A percentile compares a stretch with the other conserved stretches of the same genome.
These are phyloP conservation scores for sunflower (Helianthus annuus) DNA, from an alignment of 129 eudicot species.

Conservation along the genomic window HanXRQr2.0-SUNRISE NC_035449.2:1399081-1399580, in stretches of 20 bases:
- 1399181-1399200: not conserved
- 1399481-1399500: constrained; percentile 9
- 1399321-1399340: constrained; percentile 12
- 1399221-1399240: not conserved
- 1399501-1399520: constrained; percentile 26
- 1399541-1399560: constrained; percentile 11
- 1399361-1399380: not conserved
- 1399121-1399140: constrained; percentile 18
- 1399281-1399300: constrained; percentile 14
- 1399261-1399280: constrained; percentile 4
- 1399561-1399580: not conserved
- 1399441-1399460: not conserved
- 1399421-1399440: constrained; percentile 21
- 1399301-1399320: constrained; percentile 19
- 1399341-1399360: not conserved
- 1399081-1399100: constrained; percentile 17
- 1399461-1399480: constrained; percentile 6
- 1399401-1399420: not conserved
- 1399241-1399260: not conserved
- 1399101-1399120: constrained; percentile 2
- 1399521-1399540: constrained; percentile 19
- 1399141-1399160: constrained; percentile 12
- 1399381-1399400: constrained; percentile 1
- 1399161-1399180: constrained; percentile 22
- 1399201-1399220: constrained; percentile 6